Conservation (phyloP, 108 stramenopile species). For the Parietichytrium sp. region DNA sequence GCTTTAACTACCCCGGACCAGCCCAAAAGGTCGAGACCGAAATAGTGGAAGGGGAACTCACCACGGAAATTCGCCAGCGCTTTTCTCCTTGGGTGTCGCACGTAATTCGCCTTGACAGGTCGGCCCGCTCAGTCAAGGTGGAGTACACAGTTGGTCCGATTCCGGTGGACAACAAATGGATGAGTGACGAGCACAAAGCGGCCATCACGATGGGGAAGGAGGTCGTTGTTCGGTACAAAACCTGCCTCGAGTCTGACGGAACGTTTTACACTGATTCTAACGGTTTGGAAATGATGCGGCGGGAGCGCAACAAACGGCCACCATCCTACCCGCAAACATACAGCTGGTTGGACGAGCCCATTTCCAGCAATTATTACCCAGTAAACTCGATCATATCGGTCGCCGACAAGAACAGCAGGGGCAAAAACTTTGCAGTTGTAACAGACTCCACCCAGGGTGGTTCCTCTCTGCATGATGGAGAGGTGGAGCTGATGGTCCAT, state of each 20-base stretch:
- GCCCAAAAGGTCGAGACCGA: background rate
- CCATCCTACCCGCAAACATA: slow-evolving; percentile 68
- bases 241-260: slow-evolving; percentile 63
- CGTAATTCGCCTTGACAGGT: slow-evolving; percentile 66
- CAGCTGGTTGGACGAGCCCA: slow-evolving; percentile 74
- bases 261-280: slow-evolving; percentile 91
- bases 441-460: slow-evolving; percentile 86
- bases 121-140: slow-evolving; percentile 73
- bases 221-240: slow-evolving; percentile 72
- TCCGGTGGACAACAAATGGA: slow-evolving; percentile 71
- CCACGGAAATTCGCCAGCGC: slow-evolving; percentile 71
- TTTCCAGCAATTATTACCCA: slow-evolving; percentile 93
- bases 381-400: slow-evolving; percentile 84
- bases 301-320: slow-evolving; percentile 56
- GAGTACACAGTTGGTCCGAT: slow-evolving; percentile 87
- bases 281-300: slow-evolving; percentile 82
- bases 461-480: slow-evolving; percentile 74
- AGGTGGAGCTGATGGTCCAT: slow-evolving; percentile 89
- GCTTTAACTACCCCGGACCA: background rate
- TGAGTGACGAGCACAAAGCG: no score
- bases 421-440: slow-evolving; percentile 61
- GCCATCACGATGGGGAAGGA: slow-evolving; percentile 61
- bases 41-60: slow-evolving; percentile 49
- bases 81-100: slow-evolving; percentile 82
- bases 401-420: slow-evolving; percentile 63